Evolutionary conservation across 495 filamentous ascomycete genomes (phyloP), one percentile per base, ranked within the genome.

Genomic region (Trichoderma orchidacearum): DNA sequence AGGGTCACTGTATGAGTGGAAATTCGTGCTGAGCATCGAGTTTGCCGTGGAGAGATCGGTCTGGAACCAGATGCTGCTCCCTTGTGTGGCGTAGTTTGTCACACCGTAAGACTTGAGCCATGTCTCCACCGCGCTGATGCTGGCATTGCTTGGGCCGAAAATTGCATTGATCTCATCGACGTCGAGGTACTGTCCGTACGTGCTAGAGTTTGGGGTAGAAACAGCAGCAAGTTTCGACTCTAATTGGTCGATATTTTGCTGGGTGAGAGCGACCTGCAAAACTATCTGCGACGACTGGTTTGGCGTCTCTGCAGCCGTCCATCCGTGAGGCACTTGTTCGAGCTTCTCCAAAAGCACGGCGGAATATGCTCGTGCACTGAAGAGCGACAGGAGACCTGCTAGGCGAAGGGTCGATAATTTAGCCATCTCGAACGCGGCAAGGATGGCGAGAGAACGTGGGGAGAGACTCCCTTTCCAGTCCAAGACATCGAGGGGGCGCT

Each of bases 181-280:
- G 51, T 72, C 71, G 54, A 80, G 51, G 63, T 73, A 75, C 56
- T 79, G 62, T 9, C 79, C 79, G 60, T 82, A 82, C 35, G 63
- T 62, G 2, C 68, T 62, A 36, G 70, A 57, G 7, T 73, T 73
- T 1, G 79, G 79, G 0, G 76, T 80, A 1, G 79, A 78, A 23
- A 82, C 64, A 15, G 72, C 66, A 23, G 69, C 55, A 57, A 82
- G 62, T 18, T 66, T 72, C 12, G 70, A 63, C 65, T 80, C 72
- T 6, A 82, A 63, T 57, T 78, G 70, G 54, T 71, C 75, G 9
- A 78, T 61, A 59, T 80, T 80, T 59, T 79, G 69, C 61, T 75
- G 72, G 15, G 41, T 48, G 2, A 48, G 41, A 28, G 41, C 41
- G 15, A 48, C 41, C 15, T 48, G 41, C 7, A 48, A 57, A 60